These are phyloP conservation scores for Pseudogymnoascus destructans DNA, from an alignment of 2,329 filamentous ascomycete species.

Conservation along the genomic window DNA sequence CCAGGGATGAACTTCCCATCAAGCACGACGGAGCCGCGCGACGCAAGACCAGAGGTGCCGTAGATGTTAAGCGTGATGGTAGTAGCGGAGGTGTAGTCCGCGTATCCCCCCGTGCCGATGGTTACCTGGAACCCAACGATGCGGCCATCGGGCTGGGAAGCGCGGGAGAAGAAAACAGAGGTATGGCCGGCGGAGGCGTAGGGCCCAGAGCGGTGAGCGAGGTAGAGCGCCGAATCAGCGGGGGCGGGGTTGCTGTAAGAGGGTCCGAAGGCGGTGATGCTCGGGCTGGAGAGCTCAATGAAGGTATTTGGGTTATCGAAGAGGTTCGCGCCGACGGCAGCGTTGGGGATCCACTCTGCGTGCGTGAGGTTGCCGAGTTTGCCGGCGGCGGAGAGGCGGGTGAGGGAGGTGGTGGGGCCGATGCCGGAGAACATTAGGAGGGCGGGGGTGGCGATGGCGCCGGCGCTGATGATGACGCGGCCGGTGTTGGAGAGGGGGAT, in stretches of 20 bases:
- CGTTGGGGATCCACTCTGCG: conserved; percentile 36
- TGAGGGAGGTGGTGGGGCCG: conserved; percentile 26
- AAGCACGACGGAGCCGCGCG: conserved; percentile 34
- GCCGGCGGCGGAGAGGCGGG: conserved; percentile 26
- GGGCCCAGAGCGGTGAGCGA: conserved; percentile 36
- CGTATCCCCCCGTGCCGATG: conserved; percentile 35
- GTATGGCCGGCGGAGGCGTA: conserved; percentile 41
- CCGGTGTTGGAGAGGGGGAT: conserved; percentile 17
- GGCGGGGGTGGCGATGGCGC: conserved; percentile 38
- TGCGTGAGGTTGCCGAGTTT: conserved; percentile 25
- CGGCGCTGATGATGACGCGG: conserved; percentile 35
- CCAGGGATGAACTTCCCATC: conserved; percentile 33
- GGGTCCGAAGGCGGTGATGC: conserved; percentile 35
- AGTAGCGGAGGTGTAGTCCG: conserved; percentile 29
- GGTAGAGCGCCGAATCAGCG: conserved; percentile 34
- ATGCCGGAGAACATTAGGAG: conserved; percentile 40
- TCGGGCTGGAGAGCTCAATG: conserved; percentile 33
- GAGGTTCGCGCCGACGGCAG: conserved; percentile 35
- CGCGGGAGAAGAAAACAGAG: conserved; percentile 38
- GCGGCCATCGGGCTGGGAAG: conserved; percentile 31
- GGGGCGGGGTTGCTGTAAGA: conserved; percentile 32
- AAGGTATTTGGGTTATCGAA: conserved; percentile 45
- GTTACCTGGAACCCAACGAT: conserved; percentile 38
- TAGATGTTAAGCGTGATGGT: conserved; percentile 45
- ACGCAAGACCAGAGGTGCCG: conserved; percentile 41